Conservation (phyloP, 495 filamentous ascomycete species). For the Chaetomium tenue region DNA sequence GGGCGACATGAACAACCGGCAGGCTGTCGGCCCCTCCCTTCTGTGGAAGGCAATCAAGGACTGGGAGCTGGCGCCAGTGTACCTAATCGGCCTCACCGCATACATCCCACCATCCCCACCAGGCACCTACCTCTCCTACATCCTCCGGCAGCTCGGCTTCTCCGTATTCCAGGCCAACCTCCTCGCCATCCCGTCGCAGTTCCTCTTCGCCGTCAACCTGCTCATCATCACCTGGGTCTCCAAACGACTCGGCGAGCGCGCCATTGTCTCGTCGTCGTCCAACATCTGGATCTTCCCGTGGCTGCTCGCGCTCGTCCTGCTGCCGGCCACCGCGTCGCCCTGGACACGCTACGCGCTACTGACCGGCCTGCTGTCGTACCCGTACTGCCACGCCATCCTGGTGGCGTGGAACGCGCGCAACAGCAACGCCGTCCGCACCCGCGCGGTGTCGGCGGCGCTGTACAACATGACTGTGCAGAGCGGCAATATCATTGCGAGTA, state of each 20-base stretch:
- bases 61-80: constrained; percentile 59
- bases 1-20: constrained; percentile 59
- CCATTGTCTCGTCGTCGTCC: constrained; percentile 44
- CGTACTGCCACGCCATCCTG: constrained; percentile 52
- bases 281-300: constrained; percentile 58
- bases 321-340: constrained; percentile 23
- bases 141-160: constrained; percentile 51
- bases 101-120: constrained; percentile 50
- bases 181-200: constrained; percentile 49
- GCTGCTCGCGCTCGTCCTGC: constrained; percentile 50
- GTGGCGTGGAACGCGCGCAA: constrained; percentile 65
- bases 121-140: constrained; percentile 49
- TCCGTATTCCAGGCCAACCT: constrained; percentile 53
- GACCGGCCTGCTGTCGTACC: constrained; percentile 51
- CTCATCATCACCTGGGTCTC: constrained; percentile 52
- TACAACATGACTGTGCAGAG: constrained; percentile 49
- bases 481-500: constrained; percentile 21
- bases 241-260: constrained; percentile 52
- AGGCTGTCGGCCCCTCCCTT: constrained; percentile 46
- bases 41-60: constrained; percentile 52
- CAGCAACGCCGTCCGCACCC: constrained; percentile 64
- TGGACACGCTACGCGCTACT: constrained; percentile 59
- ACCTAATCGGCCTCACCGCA: constrained; percentile 53
- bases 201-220: constrained; percentile 45
- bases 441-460: constrained; percentile 61